A percentile compares a stretch with the other conserved stretches of the same genome.
Conservation (phyloP, 441 rosid species). For the Omphalea diandra region DNA sequence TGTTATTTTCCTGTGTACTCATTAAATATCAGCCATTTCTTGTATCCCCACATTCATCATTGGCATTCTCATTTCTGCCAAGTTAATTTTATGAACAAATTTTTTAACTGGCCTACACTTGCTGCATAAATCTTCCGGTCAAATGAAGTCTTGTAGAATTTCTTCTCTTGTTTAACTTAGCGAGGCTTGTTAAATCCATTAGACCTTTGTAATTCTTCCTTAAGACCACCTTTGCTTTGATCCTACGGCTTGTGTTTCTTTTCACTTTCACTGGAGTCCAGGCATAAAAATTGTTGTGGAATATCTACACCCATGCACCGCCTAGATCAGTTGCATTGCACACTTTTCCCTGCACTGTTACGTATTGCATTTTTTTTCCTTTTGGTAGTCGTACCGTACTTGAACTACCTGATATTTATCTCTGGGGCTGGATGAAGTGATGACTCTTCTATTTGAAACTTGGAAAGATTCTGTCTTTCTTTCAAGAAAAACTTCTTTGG, state of each 20-base stretch:
- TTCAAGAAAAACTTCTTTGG: neutral
- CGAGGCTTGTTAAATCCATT: no score
- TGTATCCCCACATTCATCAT: neutral
- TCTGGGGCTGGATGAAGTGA: neutral
- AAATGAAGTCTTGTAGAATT: neutral
- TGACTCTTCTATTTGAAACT: neutral
- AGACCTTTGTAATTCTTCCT: no score
- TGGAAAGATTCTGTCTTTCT: neutral
- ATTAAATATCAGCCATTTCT: neutral
- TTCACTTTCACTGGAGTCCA: neutral
- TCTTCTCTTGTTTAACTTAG: conserved; percentile 9
- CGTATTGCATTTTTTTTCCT: neutral
- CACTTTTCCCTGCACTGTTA: neutral
- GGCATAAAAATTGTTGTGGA: neutral
- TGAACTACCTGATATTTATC: neutral
- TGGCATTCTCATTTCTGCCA: neutral
- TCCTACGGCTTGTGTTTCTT: neutral
- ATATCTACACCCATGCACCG: neutral
- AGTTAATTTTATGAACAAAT: neutral
- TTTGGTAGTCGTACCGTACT: neutral
- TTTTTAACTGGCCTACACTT: neutral
- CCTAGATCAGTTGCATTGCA: neutral
- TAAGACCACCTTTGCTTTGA: neutral
- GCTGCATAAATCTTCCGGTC: neutral
- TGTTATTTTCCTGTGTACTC: neutral